Base-by-base conservation (phyloP, 1,284 basidiomycete species). In the Leccinum variabile region DNA sequence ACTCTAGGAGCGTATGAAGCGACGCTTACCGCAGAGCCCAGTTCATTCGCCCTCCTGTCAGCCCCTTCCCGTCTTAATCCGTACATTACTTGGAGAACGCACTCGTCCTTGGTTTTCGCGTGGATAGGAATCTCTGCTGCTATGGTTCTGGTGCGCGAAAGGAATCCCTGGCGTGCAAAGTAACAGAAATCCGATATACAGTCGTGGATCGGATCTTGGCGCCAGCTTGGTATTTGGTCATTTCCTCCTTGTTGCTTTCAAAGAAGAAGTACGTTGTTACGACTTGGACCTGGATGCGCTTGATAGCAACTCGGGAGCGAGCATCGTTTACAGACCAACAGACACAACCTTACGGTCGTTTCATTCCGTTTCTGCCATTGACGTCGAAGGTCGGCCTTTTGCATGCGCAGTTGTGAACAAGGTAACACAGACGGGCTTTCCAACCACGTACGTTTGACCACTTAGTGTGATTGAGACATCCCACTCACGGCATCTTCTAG, bases 21-120 rank as follows among this genome's bases (percentile, higher is more conserved):
- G 33, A 60, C 7, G 61, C 49, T 7, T 70, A 72, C 55, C 64
- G 59, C 44, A 67, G 30, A 5, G 54, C 64, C 37, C 5, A 56
- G 2, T 70, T 68, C n/a, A 32, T 70, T 61, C 54, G 41, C 35
- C 68, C 68, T 35, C 68, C 70, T 0, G 70, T 1, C 18, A 22
- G 68, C 0, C 68, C 70, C 4, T 71, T 68, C n/a, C 59, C 28
- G 10, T 64, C 54, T 2, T 69, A 69, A 9, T 64, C 66, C 10
- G 54, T 49, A 13, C 22, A 16, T 49, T 61, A 70, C 18, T 39
- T 69, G 7, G 70, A 69, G 57, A 46, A 44, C 1, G 49, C 33
- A 0, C 59, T 72, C 18, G 49, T 71, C 2, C 6, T 54, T 2
- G 60, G 70, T 22, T 67, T 56, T 54, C 68, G 66, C 11, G 32